Evolutionary conservation across 306 rosid species (phyloP).

Genomic region (Crotalaria pallida): DNA sequence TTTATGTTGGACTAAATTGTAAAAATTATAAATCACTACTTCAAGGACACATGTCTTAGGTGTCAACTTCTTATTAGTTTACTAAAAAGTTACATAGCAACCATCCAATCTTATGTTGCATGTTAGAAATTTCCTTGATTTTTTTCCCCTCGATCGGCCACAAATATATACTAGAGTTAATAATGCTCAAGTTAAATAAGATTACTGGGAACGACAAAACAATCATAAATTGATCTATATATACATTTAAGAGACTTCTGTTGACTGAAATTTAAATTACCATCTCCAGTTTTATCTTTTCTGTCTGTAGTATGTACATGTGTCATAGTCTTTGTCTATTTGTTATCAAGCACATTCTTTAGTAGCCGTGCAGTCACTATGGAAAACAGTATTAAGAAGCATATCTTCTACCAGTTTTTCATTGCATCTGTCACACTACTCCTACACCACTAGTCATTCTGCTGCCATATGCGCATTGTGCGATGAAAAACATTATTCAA

Average conservation of each 20-base stretch:
- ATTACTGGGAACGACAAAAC: no score
- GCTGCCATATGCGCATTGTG: conserved; percentile 11
- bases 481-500: background rate
- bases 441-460: conserved; percentile 1
- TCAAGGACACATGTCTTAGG: no score
- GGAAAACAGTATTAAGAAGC: conserved; percentile 22
- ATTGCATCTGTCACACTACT: background rate
- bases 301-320: background rate
- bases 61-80: no score
- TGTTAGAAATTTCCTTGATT: no score
- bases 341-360: background rate
- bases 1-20: no score
- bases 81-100: no score
- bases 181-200: no score
- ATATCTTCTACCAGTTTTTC: conserved; percentile 14
- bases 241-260: background rate
- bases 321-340: background rate
- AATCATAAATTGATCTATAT: no score
- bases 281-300: background rate
- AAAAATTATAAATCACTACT: no score
- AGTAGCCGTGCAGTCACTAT: background rate
- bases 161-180: no score
- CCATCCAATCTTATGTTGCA: no score
- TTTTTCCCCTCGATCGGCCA: no score
- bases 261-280: background rate